Percentiles rank a stretch among this genome's conserved stretches.
Conservation (phyloP, 2,329 filamentous ascomycete genomes). For the Pyrenophora graminea region DNA sequence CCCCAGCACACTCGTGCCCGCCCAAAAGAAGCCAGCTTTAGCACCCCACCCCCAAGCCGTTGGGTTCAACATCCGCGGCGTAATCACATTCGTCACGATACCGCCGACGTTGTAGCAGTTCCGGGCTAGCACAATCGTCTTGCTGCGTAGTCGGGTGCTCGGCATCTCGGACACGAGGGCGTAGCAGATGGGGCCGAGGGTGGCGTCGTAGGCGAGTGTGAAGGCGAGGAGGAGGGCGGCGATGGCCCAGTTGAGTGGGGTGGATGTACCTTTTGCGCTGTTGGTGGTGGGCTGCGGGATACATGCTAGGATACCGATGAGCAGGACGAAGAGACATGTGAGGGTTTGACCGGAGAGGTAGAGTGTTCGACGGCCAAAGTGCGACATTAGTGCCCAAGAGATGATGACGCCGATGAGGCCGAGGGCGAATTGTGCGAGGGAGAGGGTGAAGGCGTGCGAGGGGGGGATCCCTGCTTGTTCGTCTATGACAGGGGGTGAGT, state of each 20-base stretch:
- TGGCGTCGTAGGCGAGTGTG: conserved; percentile 17
- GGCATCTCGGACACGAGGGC: conserved; percentile 82
- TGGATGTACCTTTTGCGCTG: neutral
- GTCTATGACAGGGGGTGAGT: conserved; percentile 3
- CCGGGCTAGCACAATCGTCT: conserved; percentile 82
- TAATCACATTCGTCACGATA: conserved; percentile 78
- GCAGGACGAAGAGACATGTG: conserved; percentile 66
- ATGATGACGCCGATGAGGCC: conserved; percentile 63
- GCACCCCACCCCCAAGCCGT: conserved; percentile 81
- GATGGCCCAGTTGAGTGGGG: conserved; percentile 8
- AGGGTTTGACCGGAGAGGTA: conserved; percentile 66
- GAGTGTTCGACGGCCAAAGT: conserved; percentile 73
- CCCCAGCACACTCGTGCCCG: conserved; percentile 73
- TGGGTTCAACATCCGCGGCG: conserved; percentile 54
- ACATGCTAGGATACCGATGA: conserved; percentile 53
- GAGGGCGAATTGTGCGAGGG: conserved; percentile 17
- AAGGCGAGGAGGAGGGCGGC: conserved; percentile 16
- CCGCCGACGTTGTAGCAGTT: conserved; percentile 78
- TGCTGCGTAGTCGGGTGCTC: conserved; percentile 78
- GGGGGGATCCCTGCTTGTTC: conserved; percentile 20
- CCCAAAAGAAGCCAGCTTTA: conserved; percentile 84
- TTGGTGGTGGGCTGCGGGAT: conserved; percentile 49
- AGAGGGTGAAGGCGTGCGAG: conserved; percentile 10
- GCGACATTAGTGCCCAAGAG: conserved; percentile 77
- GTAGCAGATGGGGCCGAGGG: conserved; percentile 49